Conservation (phyloP, 192 early-diverging fungal species). For the Backusella tuberculispora region DNA sequence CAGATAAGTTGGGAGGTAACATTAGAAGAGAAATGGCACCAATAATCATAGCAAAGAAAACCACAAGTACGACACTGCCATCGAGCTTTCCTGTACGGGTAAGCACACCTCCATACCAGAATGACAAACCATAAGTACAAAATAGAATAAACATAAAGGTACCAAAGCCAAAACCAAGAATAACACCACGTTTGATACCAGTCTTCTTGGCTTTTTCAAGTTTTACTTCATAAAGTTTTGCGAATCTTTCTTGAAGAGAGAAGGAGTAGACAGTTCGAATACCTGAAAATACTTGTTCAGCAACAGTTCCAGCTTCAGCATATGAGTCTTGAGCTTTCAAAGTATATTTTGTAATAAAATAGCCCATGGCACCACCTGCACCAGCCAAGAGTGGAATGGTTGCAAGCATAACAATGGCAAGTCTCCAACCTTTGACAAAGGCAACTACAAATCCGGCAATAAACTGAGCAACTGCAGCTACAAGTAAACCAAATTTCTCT, state of each 20-base stretch:
- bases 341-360: conserved; percentile 52
- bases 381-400: conserved; percentile 74
- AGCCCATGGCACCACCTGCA: conserved; percentile 43
- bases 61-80: conserved; percentile 67
- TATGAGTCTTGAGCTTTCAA: conserved; percentile 63
- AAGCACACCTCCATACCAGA: conserved; percentile 80
- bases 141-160: conserved; percentile 79
- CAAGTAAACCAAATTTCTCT: conserved; percentile 79
- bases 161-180: conserved; percentile 71
- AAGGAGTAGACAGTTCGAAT: conserved; percentile 92
- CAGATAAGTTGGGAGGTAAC: conserved; percentile 72
- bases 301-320: conserved; percentile 83
- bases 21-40: conserved; percentile 74
- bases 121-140: conserved; percentile 75
- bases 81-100: conserved; percentile 49
- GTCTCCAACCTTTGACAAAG: conserved; percentile 77
- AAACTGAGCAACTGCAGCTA: conserved; percentile 69
- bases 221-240: conserved; percentile 60
- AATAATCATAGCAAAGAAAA: conserved; percentile 90
- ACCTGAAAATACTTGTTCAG: conserved; percentile 79
- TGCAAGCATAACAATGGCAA: conserved; percentile 81
- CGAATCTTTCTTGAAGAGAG: conserved; percentile 74
- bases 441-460: conserved; percentile 77
- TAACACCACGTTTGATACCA: conserved; percentile 66
- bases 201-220: conserved; percentile 63